Evolutionary conservation across 805 yeast species (phyloP).

Genomic region (Wickerhamiella australiensis): DNA sequence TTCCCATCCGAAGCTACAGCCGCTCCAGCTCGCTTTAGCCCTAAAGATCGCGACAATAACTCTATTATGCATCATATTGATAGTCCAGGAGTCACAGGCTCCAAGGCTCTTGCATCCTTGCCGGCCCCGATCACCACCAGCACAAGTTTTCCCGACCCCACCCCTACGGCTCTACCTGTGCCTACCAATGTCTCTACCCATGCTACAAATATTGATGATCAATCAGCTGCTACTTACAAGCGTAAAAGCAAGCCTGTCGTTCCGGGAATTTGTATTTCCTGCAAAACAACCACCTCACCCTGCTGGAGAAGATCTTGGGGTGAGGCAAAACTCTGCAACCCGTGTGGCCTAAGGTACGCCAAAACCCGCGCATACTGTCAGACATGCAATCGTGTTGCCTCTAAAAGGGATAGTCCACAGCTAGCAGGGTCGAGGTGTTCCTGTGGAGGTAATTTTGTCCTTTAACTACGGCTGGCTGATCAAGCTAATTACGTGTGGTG

Average conservation of each 20-base stretch:
- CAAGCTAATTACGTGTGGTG: too few relatives aligned
- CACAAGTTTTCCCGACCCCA: not conserved
- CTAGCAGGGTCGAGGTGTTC: not conserved
- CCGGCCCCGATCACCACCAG: not conserved
- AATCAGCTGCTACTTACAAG: too few relatives aligned
- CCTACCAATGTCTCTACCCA: not conserved
- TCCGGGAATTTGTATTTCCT: not conserved
- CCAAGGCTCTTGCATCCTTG: not conserved
- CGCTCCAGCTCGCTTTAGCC: too few relatives aligned
- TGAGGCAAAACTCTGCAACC: slow-evolving; percentile 2
- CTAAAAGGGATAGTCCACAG: not conserved
- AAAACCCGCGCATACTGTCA: not conserved
- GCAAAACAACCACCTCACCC: not conserved
- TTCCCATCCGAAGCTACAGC: too few relatives aligned
- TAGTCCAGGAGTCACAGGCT: too few relatives aligned
- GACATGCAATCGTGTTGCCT: not conserved
- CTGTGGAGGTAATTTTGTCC: not conserved
- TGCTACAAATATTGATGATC: too few relatives aligned
- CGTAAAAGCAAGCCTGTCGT: not conserved
- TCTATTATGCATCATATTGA: too few relatives aligned
- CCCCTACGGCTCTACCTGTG: not conserved
- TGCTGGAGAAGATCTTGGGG: slow-evolving; percentile 8
- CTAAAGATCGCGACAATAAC: too few relatives aligned
- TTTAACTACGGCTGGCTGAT: not conserved
- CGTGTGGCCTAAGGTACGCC: slow-evolving; percentile 1